These are phyloP conservation scores for Leccinum truebloodii DNA, from an alignment of 768 basidiomycete genomes.

Conservation along the genomic window DNA sequence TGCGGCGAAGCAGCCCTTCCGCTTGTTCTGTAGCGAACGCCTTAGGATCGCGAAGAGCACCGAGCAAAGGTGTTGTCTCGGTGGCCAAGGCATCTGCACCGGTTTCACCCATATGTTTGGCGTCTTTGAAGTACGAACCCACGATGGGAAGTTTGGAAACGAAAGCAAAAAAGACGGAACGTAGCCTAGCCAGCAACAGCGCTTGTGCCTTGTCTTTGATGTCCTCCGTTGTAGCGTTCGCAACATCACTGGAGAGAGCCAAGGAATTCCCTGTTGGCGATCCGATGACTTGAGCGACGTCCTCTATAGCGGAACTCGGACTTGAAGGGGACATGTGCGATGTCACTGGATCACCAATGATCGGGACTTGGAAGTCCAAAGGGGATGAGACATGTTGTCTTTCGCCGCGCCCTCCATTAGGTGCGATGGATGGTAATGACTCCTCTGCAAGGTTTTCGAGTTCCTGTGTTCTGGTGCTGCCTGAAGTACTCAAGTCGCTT, in stretches of 20 bases:
- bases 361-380: background rate
- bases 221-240: background rate
- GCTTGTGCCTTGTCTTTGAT: conserved; percentile 7
- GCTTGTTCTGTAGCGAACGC: conserved; percentile 22
- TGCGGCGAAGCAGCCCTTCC: conserved; percentile 18
- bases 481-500: background rate
- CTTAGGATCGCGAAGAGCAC: conserved; percentile 23
- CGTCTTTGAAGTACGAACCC: conserved; percentile 20
- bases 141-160: conserved; percentile 24
- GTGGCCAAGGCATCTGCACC: conserved; percentile 4
- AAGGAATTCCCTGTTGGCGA: background rate
- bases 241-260: background rate
- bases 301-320: background rate
- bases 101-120: conserved; percentile 5
- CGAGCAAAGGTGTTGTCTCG: conserved; percentile 29
- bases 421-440: background rate
- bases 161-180: conserved; percentile 12
- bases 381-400: background rate
- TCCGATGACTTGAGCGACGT: background rate
- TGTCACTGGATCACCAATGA: background rate
- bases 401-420: background rate
- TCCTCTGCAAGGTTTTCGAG: background rate
- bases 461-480: background rate
- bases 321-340: background rate
- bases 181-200: conserved; percentile 12